These are phyloP conservation scores for Septoria linicola DNA, from an alignment of 2,329 filamentous ascomycete genomes.

Conservation along the genomic window DNA sequence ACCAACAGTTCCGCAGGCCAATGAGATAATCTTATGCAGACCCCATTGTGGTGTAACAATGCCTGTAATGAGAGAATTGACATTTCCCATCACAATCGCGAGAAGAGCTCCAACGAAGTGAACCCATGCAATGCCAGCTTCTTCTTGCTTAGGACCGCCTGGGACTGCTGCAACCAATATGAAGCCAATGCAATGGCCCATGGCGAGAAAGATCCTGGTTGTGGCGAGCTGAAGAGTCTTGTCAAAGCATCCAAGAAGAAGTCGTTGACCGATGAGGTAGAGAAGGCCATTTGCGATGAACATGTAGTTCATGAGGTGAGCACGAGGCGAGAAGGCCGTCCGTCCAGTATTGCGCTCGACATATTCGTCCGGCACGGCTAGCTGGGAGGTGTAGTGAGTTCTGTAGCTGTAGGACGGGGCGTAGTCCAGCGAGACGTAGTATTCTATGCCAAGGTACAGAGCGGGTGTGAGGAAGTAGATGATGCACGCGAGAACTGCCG, in stretches of 20 bases:
- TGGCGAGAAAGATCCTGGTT: conserved; percentile 4
- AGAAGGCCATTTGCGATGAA: conserved; percentile 15
- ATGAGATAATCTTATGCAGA: conserved; percentile 11
- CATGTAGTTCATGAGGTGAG: conserved; percentile 18
- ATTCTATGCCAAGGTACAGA: conserved; percentile 18
- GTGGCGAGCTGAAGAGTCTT: not conserved
- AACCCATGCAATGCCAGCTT: conserved; percentile 4
- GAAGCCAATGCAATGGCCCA: conserved; percentile 14
- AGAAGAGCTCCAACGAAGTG: conserved; percentile 16
- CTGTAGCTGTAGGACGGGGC: conserved; percentile 16
- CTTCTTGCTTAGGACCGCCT: conserved; percentile 10
- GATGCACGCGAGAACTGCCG: conserved; percentile 13
- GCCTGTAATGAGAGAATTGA: conserved; percentile 17
- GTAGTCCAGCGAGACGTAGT: conserved; percentile 13
- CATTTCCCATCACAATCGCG: conserved; percentile 11
- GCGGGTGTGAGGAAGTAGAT: conserved; percentile 13
- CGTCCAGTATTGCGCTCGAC: conserved; percentile 4
- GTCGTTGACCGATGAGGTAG: conserved; percentile 13
- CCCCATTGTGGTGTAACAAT: conserved; percentile 1
- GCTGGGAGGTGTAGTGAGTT: conserved; percentile 18
- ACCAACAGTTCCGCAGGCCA: conserved; percentile 11
- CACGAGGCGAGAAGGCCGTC: conserved; percentile 8
- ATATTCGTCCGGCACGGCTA: conserved; percentile 16
- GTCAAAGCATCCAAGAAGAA: conserved; percentile 4
- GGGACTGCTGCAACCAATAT: conserved; percentile 15